Percentiles rank a stretch among this genome's conserved stretches.
Conservation (phyloP, 1,284 basidiomycete genomes). For the Laetiporus sulphureus region DNA sequence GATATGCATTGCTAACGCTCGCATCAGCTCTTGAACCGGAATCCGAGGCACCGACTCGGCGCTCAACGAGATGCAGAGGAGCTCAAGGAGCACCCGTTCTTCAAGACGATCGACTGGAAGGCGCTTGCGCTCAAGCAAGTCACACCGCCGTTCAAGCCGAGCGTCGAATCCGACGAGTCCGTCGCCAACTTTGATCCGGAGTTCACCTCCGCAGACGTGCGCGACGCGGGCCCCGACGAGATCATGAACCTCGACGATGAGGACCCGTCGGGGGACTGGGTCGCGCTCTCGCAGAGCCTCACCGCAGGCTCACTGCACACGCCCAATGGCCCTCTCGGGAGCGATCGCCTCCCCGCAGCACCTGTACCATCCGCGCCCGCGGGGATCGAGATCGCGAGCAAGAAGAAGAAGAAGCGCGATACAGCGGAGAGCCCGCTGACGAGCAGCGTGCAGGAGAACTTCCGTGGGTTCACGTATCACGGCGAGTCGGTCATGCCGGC, state of each 20-base stretch:
- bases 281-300: constrained; percentile 36
- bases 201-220: constrained; percentile 86
- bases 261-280: constrained; percentile 71
- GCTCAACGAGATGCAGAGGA: constrained; percentile 89
- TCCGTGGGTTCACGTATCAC: constrained; percentile 86
- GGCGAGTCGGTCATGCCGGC: constrained; percentile 68
- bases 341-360: constrained; percentile 33
- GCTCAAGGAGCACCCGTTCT: constrained; percentile 95
- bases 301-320: constrained; percentile 39
- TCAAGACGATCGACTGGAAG: constrained; percentile 87
- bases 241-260: constrained; percentile 62
- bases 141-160: constrained; percentile 96
- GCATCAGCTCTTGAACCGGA: constrained; percentile 89
- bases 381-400: constrained; percentile 50
- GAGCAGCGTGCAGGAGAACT: constrained; percentile 90
- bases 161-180: constrained; percentile 97
- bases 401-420: constrained; percentile 38
- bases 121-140: constrained; percentile 85
- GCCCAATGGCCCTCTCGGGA: constrained; percentile 70
- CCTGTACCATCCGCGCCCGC: constrained; percentile 13
- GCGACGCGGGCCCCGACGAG: constrained; percentile 56
- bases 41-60: constrained; percentile 94
- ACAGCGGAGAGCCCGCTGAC: constrained; percentile 59
- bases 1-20: constrained; percentile 10
- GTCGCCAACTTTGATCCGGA: constrained; percentile 98